phyloP scores from a whole-genome alignment of 75 land plant genomes.

The Adiantum capillusveneris region DNA sequence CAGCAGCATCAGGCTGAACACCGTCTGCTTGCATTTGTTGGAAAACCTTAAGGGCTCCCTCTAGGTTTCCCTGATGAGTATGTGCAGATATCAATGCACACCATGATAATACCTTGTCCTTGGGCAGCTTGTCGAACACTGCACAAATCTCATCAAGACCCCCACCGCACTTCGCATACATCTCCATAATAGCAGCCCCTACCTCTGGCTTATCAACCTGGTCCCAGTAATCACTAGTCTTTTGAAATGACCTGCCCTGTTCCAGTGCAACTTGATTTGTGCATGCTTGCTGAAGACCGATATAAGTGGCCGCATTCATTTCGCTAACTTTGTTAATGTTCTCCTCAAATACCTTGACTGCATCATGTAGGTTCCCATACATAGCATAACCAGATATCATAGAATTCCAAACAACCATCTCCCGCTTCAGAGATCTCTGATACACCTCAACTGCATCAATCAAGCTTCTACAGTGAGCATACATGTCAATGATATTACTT shows the following conservation, averaged over 20 bases:
- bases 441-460: constrained; percentile 48
- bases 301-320: not conserved
- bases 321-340: constrained; percentile 8
- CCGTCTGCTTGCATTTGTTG: constrained; percentile 19
- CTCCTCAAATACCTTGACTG: constrained; percentile 32
- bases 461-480: constrained; percentile 66
- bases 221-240: constrained; percentile 31
- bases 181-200: constrained; percentile 45
- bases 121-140: constrained; percentile 21
- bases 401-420: constrained; percentile 64
- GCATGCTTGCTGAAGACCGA: constrained; percentile 27
- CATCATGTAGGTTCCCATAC: constrained; percentile 45
- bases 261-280: constrained; percentile 35
- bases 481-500: constrained; percentile 66
- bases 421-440: constrained; percentile 26
- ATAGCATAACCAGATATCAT: constrained; percentile 62
- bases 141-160: constrained; percentile 21
- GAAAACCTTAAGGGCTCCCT: constrained; percentile 31
- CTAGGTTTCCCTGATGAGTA: constrained; percentile 20
- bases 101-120: constrained; percentile 34
- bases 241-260: constrained; percentile 47
- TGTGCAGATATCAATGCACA: constrained; percentile 40
- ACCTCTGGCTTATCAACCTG: constrained; percentile 23
- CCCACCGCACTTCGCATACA: constrained; percentile 34
- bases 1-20: constrained; percentile 27